Evolutionary conservation across 2,329 filamentous ascomycete genomes (phyloP).

Genomic region (Diaporthe citrichinensis): DNA sequence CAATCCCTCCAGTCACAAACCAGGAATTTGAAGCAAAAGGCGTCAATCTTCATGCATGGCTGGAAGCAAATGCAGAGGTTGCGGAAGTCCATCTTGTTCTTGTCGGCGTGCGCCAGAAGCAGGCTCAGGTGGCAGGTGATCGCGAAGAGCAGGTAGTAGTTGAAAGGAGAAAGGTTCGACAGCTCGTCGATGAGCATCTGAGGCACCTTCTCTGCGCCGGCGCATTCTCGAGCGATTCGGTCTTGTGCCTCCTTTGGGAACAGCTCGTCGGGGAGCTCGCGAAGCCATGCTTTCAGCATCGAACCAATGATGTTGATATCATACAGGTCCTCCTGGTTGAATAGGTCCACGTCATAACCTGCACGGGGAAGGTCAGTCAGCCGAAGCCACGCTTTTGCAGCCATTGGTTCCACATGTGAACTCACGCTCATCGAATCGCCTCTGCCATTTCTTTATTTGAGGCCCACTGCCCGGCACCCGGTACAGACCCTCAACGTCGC

Average conservation of each 20-base stretch:
- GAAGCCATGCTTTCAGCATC: slow-evolving; percentile 96
- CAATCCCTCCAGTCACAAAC: slow-evolving; percentile 97
- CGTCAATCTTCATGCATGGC: slow-evolving; percentile 96
- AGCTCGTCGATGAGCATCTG: slow-evolving; percentile 91
- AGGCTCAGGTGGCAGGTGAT: slow-evolving; percentile 97
- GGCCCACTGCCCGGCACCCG: slow-evolving; percentile 91
- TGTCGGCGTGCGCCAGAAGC: slow-evolving; percentile 89
- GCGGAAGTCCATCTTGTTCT: slow-evolving; percentile 98
- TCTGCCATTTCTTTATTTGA: slow-evolving; percentile 94
- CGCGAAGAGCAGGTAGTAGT: slow-evolving; percentile 97
- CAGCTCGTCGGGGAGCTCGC: slow-evolving; percentile 93
- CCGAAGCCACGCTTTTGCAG: background rate
- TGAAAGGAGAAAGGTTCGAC: slow-evolving; percentile 94
- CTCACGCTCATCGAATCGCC: slow-evolving; percentile 87
- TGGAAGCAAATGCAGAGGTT: slow-evolving; percentile 98
- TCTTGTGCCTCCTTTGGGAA: slow-evolving; percentile 89
- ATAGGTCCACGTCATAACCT: slow-evolving; percentile 92
- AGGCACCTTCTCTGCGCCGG: slow-evolving; percentile 83
- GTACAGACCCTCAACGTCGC: slow-evolving; percentile 94
- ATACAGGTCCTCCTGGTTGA: slow-evolving; percentile 88
- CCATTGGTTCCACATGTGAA: slow-evolving; percentile 44
- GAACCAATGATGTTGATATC: slow-evolving; percentile 98
- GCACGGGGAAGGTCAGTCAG: slow-evolving; percentile 12
- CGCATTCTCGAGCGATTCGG: slow-evolving; percentile 83
- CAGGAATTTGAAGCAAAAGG: slow-evolving; percentile 94